Evolutionary conservation across 2,329 filamentous ascomycete species (phyloP).

Genomic region (Aspergillus versicolor): DNA sequence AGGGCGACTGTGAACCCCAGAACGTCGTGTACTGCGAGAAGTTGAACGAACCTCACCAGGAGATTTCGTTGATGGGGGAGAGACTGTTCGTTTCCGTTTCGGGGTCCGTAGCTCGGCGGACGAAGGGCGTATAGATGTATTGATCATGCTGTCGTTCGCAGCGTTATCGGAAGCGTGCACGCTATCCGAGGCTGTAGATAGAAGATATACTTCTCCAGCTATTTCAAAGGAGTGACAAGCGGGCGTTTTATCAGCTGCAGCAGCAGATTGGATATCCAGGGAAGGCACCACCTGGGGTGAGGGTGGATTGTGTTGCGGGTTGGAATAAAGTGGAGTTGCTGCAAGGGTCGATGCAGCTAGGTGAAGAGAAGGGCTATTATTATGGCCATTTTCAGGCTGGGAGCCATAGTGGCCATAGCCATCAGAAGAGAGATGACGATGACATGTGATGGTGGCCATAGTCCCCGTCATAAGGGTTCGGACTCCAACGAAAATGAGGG

Average conservation of each 20-base stretch:
- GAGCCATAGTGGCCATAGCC: constrained; percentile 9
- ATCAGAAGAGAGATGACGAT: constrained; percentile 19
- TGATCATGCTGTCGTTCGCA: constrained; percentile 10
- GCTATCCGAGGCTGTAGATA: not conserved
- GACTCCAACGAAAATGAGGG: constrained; percentile 7
- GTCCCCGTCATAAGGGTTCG: constrained; percentile 12
- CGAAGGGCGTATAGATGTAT: constrained; percentile 4
- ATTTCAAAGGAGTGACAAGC: constrained; percentile 10
- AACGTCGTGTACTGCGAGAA: constrained; percentile 34
- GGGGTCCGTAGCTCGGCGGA: constrained; percentile 12
- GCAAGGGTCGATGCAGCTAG: constrained; percentile 12
- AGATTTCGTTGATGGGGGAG: constrained; percentile 29
- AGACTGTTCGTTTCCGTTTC: constrained; percentile 24
- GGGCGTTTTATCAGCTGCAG: constrained; percentile 7
- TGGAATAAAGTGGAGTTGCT: constrained; percentile 12
- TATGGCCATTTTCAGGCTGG: constrained; percentile 8
- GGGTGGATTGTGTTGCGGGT: not conserved
- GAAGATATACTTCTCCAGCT: not conserved
- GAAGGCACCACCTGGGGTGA: constrained; percentile 4
- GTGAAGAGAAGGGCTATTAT: constrained; percentile 15
- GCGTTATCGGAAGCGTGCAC: not conserved
- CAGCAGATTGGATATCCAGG: constrained; percentile 11
- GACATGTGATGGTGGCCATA: constrained; percentile 30
- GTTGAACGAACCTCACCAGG: constrained; percentile 30
- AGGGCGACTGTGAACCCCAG: constrained; percentile 26